These are phyloP conservation scores for Dictyostelium discoideum DNA, from an alignment of 78 protist species.

Conservation along the genomic window DNA sequence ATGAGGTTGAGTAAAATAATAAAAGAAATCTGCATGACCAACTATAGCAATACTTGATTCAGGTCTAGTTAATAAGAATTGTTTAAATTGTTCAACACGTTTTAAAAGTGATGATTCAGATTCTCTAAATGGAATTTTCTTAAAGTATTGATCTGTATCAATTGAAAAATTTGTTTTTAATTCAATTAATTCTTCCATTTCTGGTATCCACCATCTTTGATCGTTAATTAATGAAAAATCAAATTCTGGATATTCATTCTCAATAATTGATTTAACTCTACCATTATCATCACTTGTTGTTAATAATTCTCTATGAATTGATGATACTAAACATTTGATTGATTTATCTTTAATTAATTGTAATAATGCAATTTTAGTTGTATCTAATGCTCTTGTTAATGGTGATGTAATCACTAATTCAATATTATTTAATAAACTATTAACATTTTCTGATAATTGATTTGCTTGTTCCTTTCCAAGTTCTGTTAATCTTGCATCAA, in stretches of 20 bases:
- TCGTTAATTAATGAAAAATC: conserved; percentile 10
- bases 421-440: neutral
- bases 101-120: neutral
- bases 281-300: conserved; percentile 63
- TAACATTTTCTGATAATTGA: neutral
- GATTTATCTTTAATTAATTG: neutral
- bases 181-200: neutral
- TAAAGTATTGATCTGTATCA: conserved; percentile 43
- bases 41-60: conserved; percentile 43
- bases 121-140: conserved; percentile 25
- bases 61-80: neutral
- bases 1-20: conserved; percentile 5
- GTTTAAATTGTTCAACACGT: conserved; percentile 16
- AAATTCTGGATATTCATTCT: conserved; percentile 59
- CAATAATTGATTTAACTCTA: neutral
- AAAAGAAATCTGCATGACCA: conserved; percentile 62
- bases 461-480: conserved; percentile 49
- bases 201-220: conserved; percentile 62
- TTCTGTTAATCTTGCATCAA: conserved; percentile 60
- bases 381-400: conserved; percentile 49
- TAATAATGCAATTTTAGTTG: conserved; percentile 18
- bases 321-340: neutral
- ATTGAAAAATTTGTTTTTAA: conserved; percentile 11
- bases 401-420: conserved; percentile 51
- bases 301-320: conserved; percentile 22